phyloP scores from a whole-genome alignment of 2,329 filamentous ascomycete genomes.

The Calcarisporium arbuscula region DNA sequence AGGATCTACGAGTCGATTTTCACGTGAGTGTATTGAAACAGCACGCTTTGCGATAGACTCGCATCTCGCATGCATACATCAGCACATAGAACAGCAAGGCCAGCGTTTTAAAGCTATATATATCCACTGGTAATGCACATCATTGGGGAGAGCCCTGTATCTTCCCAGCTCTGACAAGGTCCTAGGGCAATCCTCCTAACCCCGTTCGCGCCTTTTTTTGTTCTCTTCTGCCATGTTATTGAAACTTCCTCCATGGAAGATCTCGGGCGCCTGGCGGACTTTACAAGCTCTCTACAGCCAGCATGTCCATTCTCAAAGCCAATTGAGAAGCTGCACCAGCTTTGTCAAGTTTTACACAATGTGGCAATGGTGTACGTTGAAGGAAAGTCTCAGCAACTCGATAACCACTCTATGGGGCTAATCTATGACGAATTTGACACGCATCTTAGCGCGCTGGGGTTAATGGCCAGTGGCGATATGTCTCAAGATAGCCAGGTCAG shows the following conservation, averaged over 20 bases:
- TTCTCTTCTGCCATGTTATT: conserved; percentile 41
- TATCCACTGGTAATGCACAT: conserved; percentile 31
- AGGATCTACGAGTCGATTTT: conserved; percentile 27
- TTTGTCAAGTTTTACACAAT: conserved; percentile 48
- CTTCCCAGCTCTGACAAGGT: neutral
- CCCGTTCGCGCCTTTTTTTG: conserved; percentile 45
- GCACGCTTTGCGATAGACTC: conserved; percentile 33
- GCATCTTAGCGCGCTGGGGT: conserved; percentile 35
- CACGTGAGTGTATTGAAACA: conserved; percentile 33
- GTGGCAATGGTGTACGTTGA: conserved; percentile 50
- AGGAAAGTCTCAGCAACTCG: conserved; percentile 35
- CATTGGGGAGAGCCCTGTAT: neutral
- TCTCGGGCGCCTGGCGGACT: conserved; percentile 40
- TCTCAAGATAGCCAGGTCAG: neutral
- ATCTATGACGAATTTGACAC: conserved; percentile 53
- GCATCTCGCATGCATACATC: conserved; percentile 35
- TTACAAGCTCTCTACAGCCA: conserved; percentile 43
- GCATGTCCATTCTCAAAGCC: conserved; percentile 41
- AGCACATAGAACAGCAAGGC: no score
- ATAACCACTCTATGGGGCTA: conserved; percentile 27
- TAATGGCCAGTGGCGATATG: no score
- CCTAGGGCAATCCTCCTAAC: conserved; percentile 36
- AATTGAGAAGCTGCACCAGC: conserved; percentile 44
- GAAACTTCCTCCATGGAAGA: conserved; percentile 40
- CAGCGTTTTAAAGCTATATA: conserved; percentile 31